These are phyloP conservation scores for Teratosphaeria viscida DNA, from an alignment of 2,329 filamentous ascomycete genomes.

Conservation along the genomic window DNA sequence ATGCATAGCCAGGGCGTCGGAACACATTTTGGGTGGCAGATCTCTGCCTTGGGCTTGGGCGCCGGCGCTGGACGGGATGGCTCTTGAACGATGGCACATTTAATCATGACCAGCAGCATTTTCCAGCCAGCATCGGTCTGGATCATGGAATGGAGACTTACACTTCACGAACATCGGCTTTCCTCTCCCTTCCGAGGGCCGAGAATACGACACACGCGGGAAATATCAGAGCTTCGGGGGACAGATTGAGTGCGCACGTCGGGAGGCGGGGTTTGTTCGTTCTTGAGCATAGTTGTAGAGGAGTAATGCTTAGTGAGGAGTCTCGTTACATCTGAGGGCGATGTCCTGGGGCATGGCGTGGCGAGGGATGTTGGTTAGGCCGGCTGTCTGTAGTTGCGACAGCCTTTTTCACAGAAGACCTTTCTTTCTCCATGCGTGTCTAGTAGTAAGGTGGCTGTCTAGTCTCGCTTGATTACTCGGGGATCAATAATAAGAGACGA, in stretches of 20 bases:
- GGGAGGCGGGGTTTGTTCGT: background rate
- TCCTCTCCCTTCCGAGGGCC: background rate
- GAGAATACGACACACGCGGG: background rate
- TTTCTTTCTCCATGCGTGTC: background rate
- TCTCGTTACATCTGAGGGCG: background rate
- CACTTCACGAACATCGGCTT: background rate
- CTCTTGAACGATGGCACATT: background rate
- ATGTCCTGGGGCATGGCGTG: background rate
- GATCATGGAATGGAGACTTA: background rate
- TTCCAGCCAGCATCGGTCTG: background rate
- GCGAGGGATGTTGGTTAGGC: background rate
- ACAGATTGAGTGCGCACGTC: background rate
- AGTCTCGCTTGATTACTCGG: background rate
- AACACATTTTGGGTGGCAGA: background rate
- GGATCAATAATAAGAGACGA: background rate
- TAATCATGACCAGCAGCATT: background rate
- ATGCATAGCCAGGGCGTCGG: background rate
- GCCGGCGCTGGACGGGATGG: background rate
- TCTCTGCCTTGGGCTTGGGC: background rate
- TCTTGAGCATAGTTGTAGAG: background rate
- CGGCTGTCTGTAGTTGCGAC: background rate
- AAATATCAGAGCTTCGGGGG: background rate
- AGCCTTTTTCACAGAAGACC: background rate
- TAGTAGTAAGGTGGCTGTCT: background rate
- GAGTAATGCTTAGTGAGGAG: background rate